Base-by-base conservation (phyloP, 2,329 filamentous ascomycete genomes). In the Pseudophaeomoniella oleicola region DNA sequence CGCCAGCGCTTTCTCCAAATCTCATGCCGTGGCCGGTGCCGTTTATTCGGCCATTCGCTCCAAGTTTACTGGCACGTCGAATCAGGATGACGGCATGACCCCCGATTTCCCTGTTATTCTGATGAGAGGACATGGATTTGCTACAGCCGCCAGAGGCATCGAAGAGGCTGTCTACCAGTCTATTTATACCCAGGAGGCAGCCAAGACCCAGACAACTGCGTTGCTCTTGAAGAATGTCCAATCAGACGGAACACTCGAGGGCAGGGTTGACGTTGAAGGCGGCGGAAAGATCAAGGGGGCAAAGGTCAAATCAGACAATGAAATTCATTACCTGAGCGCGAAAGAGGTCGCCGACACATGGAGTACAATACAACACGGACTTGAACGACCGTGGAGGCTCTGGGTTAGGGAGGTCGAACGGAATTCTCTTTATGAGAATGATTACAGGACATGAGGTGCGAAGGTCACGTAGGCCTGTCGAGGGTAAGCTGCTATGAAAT, bases 81-180 rank as follows among this genome's bases (percentile, higher is more conserved):
- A n/a, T 27, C 22, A 9, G 9, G 22, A 27, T 6, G 22, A 27
- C n/a, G 22, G 6, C 6, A 6, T n/a, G 9, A n/a, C 16, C n/a
- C 43, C 44, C 29, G 42, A 50, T n/a, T 41, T 55, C 27, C 48
- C 48, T 4, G 59, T 64, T 3, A 55, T 63, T 1, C 47, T 68
- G 33, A 66, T 67, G 64, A 49, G 55, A 2, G 54, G 59, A 3
- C 63, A 68, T 40, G 64, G 64, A 2, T 64, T 60, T 43, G 63
- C 63, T 2, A 50, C 55, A 2, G 39, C 56, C 4, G 63, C 53
- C 1, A 41, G 43, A 0, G 52, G 46, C 37, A 57, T 67, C 27
- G 50, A 62, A 41, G 50, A 56, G 35, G 59, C 52, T 2, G 60
- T 67, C 4, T 56, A 58, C 37, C 48, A 57, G 13, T 56, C 59